Evolutionary conservation across 495 filamentous ascomycete species (phyloP), one percentile per base, ranked within the genome.

Genomic region (Trichoderma orchidacearum): DNA sequence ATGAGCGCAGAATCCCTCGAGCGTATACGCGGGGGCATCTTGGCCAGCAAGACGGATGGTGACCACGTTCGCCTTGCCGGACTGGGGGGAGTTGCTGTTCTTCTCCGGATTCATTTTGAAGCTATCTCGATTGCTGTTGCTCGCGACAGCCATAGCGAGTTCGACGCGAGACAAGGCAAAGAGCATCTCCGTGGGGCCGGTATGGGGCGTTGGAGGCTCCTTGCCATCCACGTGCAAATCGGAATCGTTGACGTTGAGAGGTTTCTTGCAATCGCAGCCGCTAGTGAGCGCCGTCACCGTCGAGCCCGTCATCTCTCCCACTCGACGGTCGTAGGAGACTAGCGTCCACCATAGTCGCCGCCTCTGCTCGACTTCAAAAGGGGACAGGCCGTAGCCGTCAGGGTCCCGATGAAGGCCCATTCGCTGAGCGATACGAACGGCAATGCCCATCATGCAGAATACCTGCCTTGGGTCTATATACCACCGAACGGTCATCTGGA

Each of bases 281-380:
- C 63, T 70, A 2, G 66, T 82, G 60, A 75, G 65, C n/a, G 72
- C 81, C 53, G 72, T 83, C 58, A 85, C 76, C 27, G 79, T 77
- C 61, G 80, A 83, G 29, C 84, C 85, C 27, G 82, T 79, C 32
- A 85, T 77, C 61, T 85, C 83, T 18, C 76, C 78, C 8, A 82
- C 75, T 32, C 83, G 78, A 41, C 76, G 73, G 61, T 90, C 86
- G 17, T 88, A 74, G 21, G 78, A 70, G 55, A 80, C 77, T 7
- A 88, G 68, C 61, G 84, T 83, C 84, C 84, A 87, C 86, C 86
- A 90, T 4, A 89, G 64, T 21, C 85, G 73, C 51, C 85, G 69
- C 17, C 86, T 73, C 65, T 81, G 77, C 67, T 90, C 86, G 2
- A 78, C 75, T 55, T 89, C 84, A 61, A 88, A 86, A 3, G 82